A percentile compares a stretch with the other conserved stretches of the same genome.
phyloP scores from a whole-genome alignment of 495 filamentous ascomycete genomes.

The Penicillium cataractarum region DNA sequence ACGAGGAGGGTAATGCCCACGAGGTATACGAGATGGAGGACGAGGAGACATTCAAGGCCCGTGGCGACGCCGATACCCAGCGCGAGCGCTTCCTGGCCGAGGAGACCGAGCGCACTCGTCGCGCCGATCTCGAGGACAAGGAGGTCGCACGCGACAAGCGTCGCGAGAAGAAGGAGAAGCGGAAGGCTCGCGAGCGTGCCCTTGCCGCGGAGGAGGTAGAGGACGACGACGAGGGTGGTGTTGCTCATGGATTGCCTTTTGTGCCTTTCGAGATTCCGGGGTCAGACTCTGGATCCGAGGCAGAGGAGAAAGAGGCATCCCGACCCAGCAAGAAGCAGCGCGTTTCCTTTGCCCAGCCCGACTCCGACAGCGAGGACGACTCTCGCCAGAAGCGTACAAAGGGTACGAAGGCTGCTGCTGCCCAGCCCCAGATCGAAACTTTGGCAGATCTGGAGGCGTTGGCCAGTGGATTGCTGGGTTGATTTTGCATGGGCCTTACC shows the following conservation, averaged over 20 bases:
- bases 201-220: constrained; percentile 50
- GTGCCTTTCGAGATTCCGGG: constrained; percentile 36
- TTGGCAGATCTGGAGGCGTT: constrained; percentile 88
- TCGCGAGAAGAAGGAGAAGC: constrained; percentile 84
- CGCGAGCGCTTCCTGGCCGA: constrained; percentile 73
- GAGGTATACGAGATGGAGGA: constrained; percentile 84
- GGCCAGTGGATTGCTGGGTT: constrained; percentile 78
- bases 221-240: constrained; percentile 36
- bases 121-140: constrained; percentile 83
- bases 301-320: constrained; percentile 25
- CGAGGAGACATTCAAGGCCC: constrained; percentile 74
- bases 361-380: constrained; percentile 48
- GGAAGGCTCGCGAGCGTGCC: constrained; percentile 71
- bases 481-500: constrained; percentile 17
- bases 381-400: constrained; percentile 50
- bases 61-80: constrained; percentile 75
- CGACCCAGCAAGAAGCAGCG: constrained; percentile 52
- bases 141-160: constrained; percentile 75
- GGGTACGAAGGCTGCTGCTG: constrained; percentile 43
- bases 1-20: constrained; percentile 86
- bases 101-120: constrained; percentile 71
- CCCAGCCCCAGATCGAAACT: constrained; percentile 70
- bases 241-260: constrained; percentile 44
- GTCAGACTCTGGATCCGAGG: constrained; percentile 37
- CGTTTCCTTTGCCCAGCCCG: constrained; percentile 34